Conservation (phyloP, 495 filamentous ascomycete species). For the Tuber microsphaerosporum region DNA sequence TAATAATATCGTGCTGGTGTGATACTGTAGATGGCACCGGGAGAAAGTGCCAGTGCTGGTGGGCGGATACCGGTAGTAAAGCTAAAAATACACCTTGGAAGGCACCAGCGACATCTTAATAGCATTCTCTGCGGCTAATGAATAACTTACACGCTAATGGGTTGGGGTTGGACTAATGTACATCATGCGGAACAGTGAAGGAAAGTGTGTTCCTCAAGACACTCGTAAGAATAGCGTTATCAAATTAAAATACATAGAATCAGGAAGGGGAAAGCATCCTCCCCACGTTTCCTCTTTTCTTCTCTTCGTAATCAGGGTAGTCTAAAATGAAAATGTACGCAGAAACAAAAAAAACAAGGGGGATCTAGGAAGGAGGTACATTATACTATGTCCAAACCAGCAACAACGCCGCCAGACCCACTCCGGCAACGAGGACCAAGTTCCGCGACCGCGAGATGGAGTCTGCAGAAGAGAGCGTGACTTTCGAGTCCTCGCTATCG, state of each 20-base stretch:
- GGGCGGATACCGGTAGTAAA: neutral
- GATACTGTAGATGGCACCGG: neutral
- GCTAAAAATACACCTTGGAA: neutral
- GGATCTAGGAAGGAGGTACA: neutral
- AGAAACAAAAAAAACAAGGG: neutral
- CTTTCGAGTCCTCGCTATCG: constrained; percentile 13
- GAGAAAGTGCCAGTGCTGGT: neutral
- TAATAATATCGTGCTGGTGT: neutral
- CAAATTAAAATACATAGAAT: neutral
- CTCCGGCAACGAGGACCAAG: neutral
- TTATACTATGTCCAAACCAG: neutral
- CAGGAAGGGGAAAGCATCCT: neutral
- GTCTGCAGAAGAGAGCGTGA: neutral
- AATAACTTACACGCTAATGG: neutral
- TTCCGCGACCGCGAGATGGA: neutral
- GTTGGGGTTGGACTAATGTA: neutral
- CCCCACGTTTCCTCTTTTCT: neutral
- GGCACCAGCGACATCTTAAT: neutral
- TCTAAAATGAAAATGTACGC: neutral
- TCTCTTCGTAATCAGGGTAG: neutral
- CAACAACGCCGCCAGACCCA: neutral
- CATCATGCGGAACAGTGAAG: neutral
- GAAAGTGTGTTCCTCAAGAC: neutral
- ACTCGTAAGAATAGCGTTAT: neutral
- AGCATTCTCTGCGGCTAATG: neutral